Evolutionary conservation across 208 protist genomes (phyloP).

Genomic region (Wallacemonas rigidus): DNA sequence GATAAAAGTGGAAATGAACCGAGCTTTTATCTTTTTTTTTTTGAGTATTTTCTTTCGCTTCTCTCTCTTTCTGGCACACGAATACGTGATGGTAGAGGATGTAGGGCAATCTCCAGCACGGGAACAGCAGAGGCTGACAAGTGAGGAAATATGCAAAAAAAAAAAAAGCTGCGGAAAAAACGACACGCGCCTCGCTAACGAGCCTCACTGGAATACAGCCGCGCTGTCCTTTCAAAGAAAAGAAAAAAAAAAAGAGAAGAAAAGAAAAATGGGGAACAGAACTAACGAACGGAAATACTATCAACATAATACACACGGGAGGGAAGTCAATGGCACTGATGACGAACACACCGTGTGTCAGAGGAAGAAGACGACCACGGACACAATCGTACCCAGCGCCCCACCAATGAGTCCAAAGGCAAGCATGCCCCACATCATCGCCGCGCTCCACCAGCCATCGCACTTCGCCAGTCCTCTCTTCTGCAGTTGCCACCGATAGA

Average conservation of each 20-base stretch:
- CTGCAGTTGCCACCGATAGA: conserved; percentile 68
- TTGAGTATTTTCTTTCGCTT: too few relatives aligned
- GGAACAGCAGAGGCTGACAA: background rate
- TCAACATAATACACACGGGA: conserved; percentile 16
- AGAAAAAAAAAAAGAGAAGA: conserved; percentile 11
- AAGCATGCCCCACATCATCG: conserved; percentile 48
- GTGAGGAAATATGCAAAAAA: conserved; percentile 14
- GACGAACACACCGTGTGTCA: background rate
- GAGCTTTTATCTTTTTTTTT: too few relatives aligned
- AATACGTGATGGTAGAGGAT: background rate
- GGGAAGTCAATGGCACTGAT: background rate
- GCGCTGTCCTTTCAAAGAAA: background rate
- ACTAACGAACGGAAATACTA: conserved; percentile 4
- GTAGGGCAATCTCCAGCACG: background rate
- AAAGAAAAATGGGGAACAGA: conserved; percentile 5
- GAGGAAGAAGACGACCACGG: conserved; percentile 28
- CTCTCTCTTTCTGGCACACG: background rate
- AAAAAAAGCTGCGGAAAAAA: background rate
- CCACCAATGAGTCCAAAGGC: conserved; percentile 39
- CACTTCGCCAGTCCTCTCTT: conserved; percentile 31
- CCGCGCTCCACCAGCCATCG: conserved; percentile 21
- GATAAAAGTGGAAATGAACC: background rate
- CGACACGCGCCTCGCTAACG: too few relatives aligned
- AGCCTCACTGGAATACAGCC: background rate
- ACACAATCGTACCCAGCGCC: conserved; percentile 45